phyloP scores from a whole-genome alignment of 306 rosid genomes.

The Cucurbita argyrosperma region DNA sequence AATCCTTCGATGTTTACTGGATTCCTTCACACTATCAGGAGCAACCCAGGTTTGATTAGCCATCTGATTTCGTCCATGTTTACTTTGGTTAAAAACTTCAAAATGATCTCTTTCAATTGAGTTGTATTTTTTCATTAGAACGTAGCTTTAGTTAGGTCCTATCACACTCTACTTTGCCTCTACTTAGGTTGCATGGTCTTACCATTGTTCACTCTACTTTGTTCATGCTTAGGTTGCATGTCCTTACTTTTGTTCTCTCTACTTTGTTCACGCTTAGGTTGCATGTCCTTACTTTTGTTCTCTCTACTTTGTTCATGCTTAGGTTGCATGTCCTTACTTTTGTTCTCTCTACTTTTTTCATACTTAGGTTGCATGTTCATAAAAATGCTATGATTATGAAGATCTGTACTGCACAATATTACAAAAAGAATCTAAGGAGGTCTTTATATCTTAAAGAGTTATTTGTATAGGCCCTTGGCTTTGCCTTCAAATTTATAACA shows the following conservation, averaged over 20 bases:
- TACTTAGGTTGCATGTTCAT: background rate
- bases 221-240: background rate
- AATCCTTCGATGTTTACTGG: constrained; percentile 84
- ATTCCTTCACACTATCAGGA: constrained; percentile 72
- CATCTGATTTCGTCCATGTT: background rate
- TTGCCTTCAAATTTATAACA: background rate
- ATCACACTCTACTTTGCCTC: background rate
- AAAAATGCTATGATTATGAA: background rate
- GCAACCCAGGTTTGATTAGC: constrained; percentile 52
- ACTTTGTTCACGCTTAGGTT: background rate
- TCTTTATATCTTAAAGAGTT: background rate
- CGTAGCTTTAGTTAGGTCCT: background rate
- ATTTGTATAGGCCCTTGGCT: background rate
- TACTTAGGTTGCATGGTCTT: background rate
- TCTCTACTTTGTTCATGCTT: background rate
- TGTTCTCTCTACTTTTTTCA: background rate
- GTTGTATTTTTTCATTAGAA: background rate
- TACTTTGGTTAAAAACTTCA: background rate
- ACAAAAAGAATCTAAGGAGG: background rate
- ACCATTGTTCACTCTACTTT: background rate
- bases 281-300: background rate
- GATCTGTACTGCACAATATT: background rate
- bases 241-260: background rate
- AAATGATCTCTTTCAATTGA: background rate
- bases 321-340: background rate